Percentiles rank a stretch among this genome's conserved stretches.
Evolutionary conservation across 129 eudicot genomes (phyloP).

Genomic region (Silybum marianum): DNA sequence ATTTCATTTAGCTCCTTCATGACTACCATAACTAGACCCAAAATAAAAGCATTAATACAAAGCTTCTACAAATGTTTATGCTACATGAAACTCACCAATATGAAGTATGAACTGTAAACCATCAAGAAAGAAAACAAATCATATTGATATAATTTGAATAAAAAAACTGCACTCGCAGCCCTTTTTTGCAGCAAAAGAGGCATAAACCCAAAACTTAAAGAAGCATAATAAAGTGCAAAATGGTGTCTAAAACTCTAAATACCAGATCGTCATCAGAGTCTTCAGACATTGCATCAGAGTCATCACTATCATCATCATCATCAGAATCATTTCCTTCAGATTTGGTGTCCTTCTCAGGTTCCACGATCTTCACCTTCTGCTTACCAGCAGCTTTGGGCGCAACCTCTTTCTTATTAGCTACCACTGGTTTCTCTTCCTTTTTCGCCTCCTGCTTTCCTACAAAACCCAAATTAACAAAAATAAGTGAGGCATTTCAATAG

Average conservation of each 20-base stretch:
- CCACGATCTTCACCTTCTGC: slow-evolving; percentile 68
- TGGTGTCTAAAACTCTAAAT: not conserved
- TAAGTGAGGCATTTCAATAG: not conserved
- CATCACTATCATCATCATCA: slow-evolving; percentile 36
- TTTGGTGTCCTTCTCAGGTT: slow-evolving; percentile 51
- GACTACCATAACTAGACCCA: no score
- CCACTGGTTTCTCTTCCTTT: slow-evolving; percentile 51
- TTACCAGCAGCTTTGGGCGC: slow-evolving; percentile 45
- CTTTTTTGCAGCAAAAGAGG: not conserved
- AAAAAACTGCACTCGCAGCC: not conserved
- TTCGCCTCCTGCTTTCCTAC: slow-evolving; percentile 48
- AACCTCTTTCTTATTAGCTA: slow-evolving; percentile 35
- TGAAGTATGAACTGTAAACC: not conserved
- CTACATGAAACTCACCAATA: not conserved
- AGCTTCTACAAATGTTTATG: not conserved
- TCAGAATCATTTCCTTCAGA: slow-evolving; percentile 41
- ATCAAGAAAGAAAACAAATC: not conserved
- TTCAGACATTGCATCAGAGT: slow-evolving; percentile 33
- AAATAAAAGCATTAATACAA: not conserved
- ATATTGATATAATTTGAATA: not conserved
- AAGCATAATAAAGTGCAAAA: not conserved
- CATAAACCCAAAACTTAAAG: not conserved
- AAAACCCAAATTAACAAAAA: not conserved
- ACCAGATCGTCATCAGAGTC: slow-evolving; percentile 50
- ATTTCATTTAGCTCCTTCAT: no score